These are phyloP conservation scores for Baorangia bicolor DNA, from an alignment of 768 basidiomycete species.

Conservation along the genomic window DNA sequence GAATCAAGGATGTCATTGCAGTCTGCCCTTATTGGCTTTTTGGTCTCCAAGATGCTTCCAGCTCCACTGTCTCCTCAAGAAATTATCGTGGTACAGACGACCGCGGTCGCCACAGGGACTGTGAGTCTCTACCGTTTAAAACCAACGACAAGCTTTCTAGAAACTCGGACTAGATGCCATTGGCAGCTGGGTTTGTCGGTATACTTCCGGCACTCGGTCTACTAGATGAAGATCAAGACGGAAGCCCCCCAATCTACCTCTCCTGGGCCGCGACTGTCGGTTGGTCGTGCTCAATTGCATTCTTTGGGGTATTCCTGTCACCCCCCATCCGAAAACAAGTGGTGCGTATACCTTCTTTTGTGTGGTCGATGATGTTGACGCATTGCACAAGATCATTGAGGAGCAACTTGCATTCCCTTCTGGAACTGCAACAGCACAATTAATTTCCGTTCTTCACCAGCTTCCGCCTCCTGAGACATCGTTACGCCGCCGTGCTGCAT, in stretches of 20 bases:
- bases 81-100: constrained; percentile 92
- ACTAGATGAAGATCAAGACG: constrained; percentile 73
- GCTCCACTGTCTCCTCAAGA: constrained; percentile 84
- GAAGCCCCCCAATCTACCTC: constrained; percentile 69
- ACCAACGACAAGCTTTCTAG: not conserved
- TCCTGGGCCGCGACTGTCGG: constrained; percentile 70
- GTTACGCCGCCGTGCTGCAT: constrained; percentile 56
- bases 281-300: constrained; percentile 91
- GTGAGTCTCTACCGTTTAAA: constrained; percentile 22
- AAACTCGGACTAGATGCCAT: constrained; percentile 56
- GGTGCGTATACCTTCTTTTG: constrained; percentile 42
- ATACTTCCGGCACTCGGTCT: constrained; percentile 88
- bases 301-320: constrained; percentile 98
- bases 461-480: constrained; percentile 64
- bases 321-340: constrained; percentile 95
- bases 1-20: constrained; percentile 87
- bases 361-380: constrained; percentile 4
- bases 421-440: constrained; percentile 93
- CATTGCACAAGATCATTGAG: constrained; percentile 74
- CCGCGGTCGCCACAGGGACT: constrained; percentile 90
- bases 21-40: constrained; percentile 89
- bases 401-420: constrained; percentile 94
- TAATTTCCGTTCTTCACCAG: constrained; percentile 87
- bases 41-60: constrained; percentile 73
- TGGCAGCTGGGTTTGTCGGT: constrained; percentile 87